Evolutionary conservation across 192 early-diverging fungal species (phyloP).

Genomic region (Coemansia sp.): DNA sequence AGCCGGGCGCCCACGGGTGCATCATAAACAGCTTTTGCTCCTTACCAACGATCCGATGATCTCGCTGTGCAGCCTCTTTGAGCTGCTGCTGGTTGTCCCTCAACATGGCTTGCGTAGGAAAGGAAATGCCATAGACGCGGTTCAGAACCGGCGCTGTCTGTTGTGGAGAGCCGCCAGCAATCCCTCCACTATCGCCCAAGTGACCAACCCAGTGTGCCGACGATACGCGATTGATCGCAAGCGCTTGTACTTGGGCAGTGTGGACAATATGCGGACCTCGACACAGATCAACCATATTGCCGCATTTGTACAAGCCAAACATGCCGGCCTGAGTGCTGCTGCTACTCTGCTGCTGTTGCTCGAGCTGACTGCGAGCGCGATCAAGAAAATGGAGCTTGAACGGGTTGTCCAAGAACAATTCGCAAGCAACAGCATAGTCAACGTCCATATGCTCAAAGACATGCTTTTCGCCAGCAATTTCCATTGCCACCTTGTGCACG

Average conservation of each 20-base stretch:
- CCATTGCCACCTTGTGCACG: conserved; percentile 58
- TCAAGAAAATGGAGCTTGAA: conserved; percentile 74
- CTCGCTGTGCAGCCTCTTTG: conserved; percentile 59
- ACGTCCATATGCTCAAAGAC: conserved; percentile 71
- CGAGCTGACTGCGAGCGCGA: conserved; percentile 13
- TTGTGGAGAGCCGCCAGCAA: neutral
- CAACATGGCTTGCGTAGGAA: conserved; percentile 59
- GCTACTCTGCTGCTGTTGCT: too few species aligned
- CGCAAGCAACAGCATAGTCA: conserved; percentile 59
- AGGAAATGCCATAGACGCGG: conserved; percentile 76
- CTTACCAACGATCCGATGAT: conserved; percentile 71
- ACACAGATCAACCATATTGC: conserved; percentile 76
- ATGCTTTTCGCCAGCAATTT: conserved; percentile 59
- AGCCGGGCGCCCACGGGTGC: conserved; percentile 70
- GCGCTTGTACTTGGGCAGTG: conserved; percentile 61
- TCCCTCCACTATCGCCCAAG: neutral
- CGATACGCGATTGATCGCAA: conserved; percentile 62
- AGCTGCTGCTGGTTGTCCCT: conserved; percentile 59
- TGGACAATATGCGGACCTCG: conserved; percentile 78
- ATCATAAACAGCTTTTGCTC: conserved; percentile 73
- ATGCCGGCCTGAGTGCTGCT: conserved; percentile 13
- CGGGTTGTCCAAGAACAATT: conserved; percentile 72
- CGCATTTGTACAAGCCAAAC: conserved; percentile 71
- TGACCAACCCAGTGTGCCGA: conserved; percentile 64
- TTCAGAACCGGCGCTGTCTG: conserved; percentile 62